Conservation (phyloP, 257 asterid genomes). For the Mitragyna speciosa region DNA sequence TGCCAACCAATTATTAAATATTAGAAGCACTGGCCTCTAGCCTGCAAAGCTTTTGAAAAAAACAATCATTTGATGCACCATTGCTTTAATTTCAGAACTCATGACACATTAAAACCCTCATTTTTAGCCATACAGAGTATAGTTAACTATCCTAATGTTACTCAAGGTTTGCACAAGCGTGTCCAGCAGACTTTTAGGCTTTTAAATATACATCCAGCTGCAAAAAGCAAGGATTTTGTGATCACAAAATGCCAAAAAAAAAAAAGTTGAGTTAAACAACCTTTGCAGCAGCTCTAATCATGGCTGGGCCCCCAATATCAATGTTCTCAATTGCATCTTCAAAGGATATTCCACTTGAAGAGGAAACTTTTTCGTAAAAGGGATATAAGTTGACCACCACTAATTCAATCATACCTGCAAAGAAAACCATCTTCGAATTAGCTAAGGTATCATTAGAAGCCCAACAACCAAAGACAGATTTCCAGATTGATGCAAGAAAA, state of each 20-base stretch:
- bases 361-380: conserved; percentile 81
- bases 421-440: conserved; percentile 17
- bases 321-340: conserved; percentile 97
- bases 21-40: not conserved
- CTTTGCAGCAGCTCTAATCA: conserved; percentile 99
- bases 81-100: not conserved
- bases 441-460: conserved; percentile 11
- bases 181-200: not conserved
- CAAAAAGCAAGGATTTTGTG: not conserved
- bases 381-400: conserved; percentile 97
- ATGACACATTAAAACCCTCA: not conserved
- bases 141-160: not conserved
- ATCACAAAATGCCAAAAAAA: not conserved
- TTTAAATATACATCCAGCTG: not conserved
- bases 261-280: conserved; percentile 28
- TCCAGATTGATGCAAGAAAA: not conserved
- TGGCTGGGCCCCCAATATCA: conserved; percentile 98
- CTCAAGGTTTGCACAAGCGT: not conserved
- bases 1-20: not conserved
- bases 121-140: not conserved
- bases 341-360: conserved; percentile 71
- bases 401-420: conserved; percentile 88
- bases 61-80: not conserved
- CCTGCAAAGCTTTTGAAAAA: not conserved
- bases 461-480: not conserved